Base-by-base conservation (phyloP, 106 monocot genomes). In the Apostasia shenzhenica region DNA sequence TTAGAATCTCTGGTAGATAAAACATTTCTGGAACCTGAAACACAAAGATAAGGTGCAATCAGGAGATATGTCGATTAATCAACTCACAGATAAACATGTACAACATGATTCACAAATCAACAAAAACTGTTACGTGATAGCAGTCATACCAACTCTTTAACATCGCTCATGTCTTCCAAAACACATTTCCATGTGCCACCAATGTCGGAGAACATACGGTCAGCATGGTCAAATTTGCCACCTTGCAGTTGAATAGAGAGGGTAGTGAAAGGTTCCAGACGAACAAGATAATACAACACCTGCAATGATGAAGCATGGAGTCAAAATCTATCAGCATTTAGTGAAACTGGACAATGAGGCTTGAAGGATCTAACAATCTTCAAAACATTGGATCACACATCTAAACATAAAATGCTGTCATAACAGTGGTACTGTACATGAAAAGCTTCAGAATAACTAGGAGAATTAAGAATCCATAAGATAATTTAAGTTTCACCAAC, bases 161-260 rank as follows among this genome's bases (percentile, higher is more conserved):
- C 92, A 70, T 99, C 92, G 83, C 92, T 93, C 99, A 99, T 99
- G 68, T 99, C 90, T 75, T 99, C 99, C 70, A 99, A 77, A 48
- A 99, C 85, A 75, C 93, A 82, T 78, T 90, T 83, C 99, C 99
- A 99, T 48, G 99, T 99, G 57, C 78, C 77, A 44, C 85, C 79
- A 75, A 99, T 82, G 79, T 99, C 87, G 63, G 70, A 89, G 77
- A 99, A 99, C 99, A 99, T 85, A 12, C 99, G 92, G 63, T 99
- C 99, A 48, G 99, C 99, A 87, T 99, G 99, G 67, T 99, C 99
- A 80, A 99, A 99, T 54, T 87, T 88, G 41, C 93, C 99, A 72
- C 99, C 99, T 99, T 99, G 99, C 11, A 93, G 80, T 73, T 99
- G 92, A 78, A 99, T 87, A 45, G 99, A 78, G 42, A 93, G 92